Evolutionary conservation across 805 yeast genomes (phyloP).

Genomic region (Torulaspora microellipsoides): DNA sequence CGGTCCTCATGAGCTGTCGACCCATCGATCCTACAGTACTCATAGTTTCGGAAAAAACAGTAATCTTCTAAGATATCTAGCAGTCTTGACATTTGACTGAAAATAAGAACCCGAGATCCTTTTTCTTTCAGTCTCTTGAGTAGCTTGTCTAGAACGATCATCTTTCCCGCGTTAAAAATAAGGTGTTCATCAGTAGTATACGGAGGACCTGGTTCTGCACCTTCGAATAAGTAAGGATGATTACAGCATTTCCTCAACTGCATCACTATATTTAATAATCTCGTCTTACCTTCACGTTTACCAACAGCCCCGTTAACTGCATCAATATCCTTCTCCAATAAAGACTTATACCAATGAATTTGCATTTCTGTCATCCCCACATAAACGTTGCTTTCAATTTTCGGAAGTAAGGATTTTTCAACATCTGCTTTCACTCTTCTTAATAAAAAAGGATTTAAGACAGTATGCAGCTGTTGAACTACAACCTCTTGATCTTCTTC

Average conservation of each 20-base stretch:
- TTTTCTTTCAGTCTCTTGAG: constrained; percentile 62
- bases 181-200: constrained; percentile 93
- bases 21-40: constrained; percentile 92
- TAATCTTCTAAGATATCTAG: constrained; percentile 90
- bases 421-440: constrained; percentile 92
- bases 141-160: constrained; percentile 82
- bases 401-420: constrained; percentile 84
- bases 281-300: constrained; percentile 86
- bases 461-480: constrained; percentile 83
- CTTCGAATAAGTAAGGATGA: constrained; percentile 94
- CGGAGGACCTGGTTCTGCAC: constrained; percentile 99
- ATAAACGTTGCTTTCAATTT: constrained; percentile 83
- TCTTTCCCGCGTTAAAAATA: constrained; percentile 84
- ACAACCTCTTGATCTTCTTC: constrained; percentile 70
- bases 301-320: constrained; percentile 97
- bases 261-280: constrained; percentile 91
- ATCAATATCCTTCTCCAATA: constrained; percentile 88
- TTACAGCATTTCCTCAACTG: constrained; percentile 94
- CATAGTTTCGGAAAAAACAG: constrained; percentile 75
- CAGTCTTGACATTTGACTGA: constrained; percentile 90
- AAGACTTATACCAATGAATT: constrained; percentile 80
- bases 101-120: constrained; percentile 87
- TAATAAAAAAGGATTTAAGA: constrained; percentile 78
- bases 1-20: constrained; percentile 91
- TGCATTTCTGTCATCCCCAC: constrained; percentile 97